These are phyloP conservation scores for Trametes sanguinea DNA, from an alignment of 768 basidiomycete species.

Conservation along the genomic window DNA sequence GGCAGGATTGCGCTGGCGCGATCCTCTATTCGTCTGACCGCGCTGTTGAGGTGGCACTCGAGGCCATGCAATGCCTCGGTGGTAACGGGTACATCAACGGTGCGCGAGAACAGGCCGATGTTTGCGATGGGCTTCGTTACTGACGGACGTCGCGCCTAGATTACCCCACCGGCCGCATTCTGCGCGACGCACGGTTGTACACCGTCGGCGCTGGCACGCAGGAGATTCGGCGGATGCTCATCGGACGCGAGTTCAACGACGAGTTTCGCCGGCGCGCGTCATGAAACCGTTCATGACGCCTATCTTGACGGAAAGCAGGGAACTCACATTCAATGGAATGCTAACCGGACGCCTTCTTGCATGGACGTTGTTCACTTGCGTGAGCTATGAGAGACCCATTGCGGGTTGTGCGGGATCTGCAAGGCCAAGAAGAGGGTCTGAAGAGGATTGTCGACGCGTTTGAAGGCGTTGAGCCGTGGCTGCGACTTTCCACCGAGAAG, in stretches of 20 bases:
- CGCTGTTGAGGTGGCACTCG: constrained; percentile 87
- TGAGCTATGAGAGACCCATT: too few relatives aligned
- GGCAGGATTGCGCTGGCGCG: constrained; percentile 91
- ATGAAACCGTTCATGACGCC: background rate
- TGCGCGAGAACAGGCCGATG: constrained; percentile 34
- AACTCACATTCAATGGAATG: too few relatives aligned
- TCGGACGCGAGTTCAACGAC: constrained; percentile 90
- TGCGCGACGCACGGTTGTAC: constrained; percentile 87
- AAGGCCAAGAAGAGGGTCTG: too few relatives aligned
- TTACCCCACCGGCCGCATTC: constrained; percentile 84
- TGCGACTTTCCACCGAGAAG: too few relatives aligned
- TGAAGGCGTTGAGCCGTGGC: too few relatives aligned
- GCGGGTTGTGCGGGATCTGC: too few relatives aligned
- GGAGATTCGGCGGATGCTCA: constrained; percentile 92
- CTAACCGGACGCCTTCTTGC: too few relatives aligned
- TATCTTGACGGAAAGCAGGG: too few relatives aligned
- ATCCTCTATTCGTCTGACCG: constrained; percentile 93
- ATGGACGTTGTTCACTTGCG: too few relatives aligned
- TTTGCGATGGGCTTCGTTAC: background rate
- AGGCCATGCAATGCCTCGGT: constrained; percentile 91
- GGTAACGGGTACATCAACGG: constrained; percentile 97
- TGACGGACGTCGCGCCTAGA: constrained; percentile 46
- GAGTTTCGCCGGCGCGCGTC: constrained; percentile 43
- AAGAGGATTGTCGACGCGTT: too few relatives aligned
- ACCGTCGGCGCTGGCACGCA: constrained; percentile 97